Base-by-base conservation (phyloP, 2,329 filamentous ascomycete species). In the Penicillium crustosum region DNA sequence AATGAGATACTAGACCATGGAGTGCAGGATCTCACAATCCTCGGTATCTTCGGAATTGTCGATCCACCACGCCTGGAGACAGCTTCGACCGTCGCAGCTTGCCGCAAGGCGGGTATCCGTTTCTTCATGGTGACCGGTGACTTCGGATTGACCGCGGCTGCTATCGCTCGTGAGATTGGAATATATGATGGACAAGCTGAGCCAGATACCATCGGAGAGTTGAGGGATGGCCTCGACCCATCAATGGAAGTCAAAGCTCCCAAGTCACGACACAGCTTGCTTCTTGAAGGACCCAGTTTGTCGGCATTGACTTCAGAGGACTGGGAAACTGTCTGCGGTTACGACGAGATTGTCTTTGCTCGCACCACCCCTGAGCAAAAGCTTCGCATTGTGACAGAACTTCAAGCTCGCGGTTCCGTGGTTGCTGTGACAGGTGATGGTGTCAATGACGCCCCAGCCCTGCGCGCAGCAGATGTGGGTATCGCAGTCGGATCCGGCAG, bases 201-300 rank as follows among this genome's bases (percentile, higher is more conserved):
- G 17, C 79, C 89, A 6, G 83, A 89, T 60, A 78, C 81, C 17
- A 76, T 86, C 4, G 77, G 79, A 0, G 81, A 84, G 1, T 79
- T 89, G 0, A 70, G 76, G 2, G 74, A 78, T 15, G 64, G 64
- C 10, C 62, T 48, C 27, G 48, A 48, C 3, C 36, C 51, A 6
- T 27, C 54, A 60, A 9, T 62, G 59, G 55, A 67, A 56, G 49
- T 54, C 66, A 69, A 59, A 35, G 48, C 65, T 6, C 44, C 65
- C 0, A 66, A 59, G 0, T 66, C 70, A 2, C 73, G 75, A 9
- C 73, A 76, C 9, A 83, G 86, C 8, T 83, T 90, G 45, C 83
- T 90, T 15, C 77, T 91, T 13, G 86, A 83, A 44, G 89, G 88
- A 0, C 78, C 83, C 0, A 86, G 91, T 53, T 79, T 93, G 29